Evolutionary conservation across 2,329 filamentous ascomycete genomes (phyloP).

Genomic region (Lecanicillium sp.): DNA sequence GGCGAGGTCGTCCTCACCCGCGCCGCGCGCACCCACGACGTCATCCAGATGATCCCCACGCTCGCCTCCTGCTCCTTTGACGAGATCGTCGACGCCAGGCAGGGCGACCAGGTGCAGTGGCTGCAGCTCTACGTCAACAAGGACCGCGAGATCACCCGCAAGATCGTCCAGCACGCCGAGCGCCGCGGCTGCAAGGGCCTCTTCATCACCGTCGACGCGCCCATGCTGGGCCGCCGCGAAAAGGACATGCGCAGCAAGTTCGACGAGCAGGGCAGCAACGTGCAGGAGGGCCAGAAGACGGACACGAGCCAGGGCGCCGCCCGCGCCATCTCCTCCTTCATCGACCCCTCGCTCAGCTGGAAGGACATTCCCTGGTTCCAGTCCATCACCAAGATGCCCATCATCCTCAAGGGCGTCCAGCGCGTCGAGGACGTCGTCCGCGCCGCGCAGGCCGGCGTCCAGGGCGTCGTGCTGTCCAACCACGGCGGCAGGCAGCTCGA

Average conservation of each 20-base stretch:
- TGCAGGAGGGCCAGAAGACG: conserved; percentile 69
- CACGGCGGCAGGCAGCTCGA: conserved; percentile 94
- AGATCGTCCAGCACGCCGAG: conserved; percentile 89
- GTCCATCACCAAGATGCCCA: conserved; percentile 86
- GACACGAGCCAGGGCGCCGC: conserved; percentile 90
- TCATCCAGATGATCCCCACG: conserved; percentile 98
- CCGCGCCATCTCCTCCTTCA: conserved; percentile 91
- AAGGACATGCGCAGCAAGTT: conserved; percentile 98
- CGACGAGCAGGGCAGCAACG: conserved; percentile 72
- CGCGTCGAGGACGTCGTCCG: conserved; percentile 89
- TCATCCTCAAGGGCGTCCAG: conserved; percentile 94
- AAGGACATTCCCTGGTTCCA: conserved; percentile 91
- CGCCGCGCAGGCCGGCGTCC: conserved; percentile 74
- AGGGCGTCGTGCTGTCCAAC: conserved; percentile 91
- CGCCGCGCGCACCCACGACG: conserved; percentile 76
- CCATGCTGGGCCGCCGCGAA: conserved; percentile 87
- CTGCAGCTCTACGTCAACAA: conserved; percentile 97
- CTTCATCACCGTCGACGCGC: conserved; percentile 97
- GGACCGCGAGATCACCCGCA: conserved; percentile 81
- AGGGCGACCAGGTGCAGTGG: conserved; percentile 86
- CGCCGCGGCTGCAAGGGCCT: conserved; percentile 85
- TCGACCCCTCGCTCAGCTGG: conserved; percentile 91
- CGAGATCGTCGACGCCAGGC: conserved; percentile 82
- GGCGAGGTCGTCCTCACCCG: conserved; percentile 88
- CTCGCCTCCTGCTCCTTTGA: conserved; percentile 96